Conservation (phyloP, 441 rosid species). For the Populus hybrid region DNA sequence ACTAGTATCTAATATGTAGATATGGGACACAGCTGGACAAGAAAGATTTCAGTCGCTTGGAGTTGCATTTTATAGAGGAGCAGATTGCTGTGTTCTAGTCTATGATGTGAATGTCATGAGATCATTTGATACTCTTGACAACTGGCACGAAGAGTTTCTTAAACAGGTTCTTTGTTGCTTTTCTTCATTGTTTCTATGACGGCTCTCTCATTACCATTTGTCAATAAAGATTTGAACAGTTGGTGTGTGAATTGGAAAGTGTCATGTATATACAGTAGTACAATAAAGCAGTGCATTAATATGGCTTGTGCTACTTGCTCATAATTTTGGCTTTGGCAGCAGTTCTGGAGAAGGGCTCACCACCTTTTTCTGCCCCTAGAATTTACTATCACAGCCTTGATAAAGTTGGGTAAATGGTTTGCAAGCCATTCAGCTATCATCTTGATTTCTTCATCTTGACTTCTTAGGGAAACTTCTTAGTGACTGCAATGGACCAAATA, state of each 20-base stretch:
- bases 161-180: constrained; percentile 53
- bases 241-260: background rate
- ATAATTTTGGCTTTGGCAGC: background rate
- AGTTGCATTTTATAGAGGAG: constrained; percentile 92
- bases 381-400: background rate
- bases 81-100: constrained; percentile 94
- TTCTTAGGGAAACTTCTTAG: background rate
- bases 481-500: background rate
- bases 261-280: background rate
- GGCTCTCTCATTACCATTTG: no score
- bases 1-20: constrained; percentile 31
- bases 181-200: background rate
- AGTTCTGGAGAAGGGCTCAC: background rate
- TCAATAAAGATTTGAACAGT: background rate
- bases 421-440: background rate
- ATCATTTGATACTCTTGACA: constrained; percentile 87
- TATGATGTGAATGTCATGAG: constrained; percentile 29
- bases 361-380: background rate
- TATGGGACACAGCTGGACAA: constrained; percentile 99
- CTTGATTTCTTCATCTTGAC: background rate
- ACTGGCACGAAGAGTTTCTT: constrained; percentile 95
- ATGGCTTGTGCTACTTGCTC: background rate
- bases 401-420: background rate
- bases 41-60: constrained; percentile 96
- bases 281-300: background rate